A percentile compares a stretch with the other conserved stretches of the same genome.
phyloP scores from a whole-genome alignment of 1,284 basidiomycete species.

The Macrocystidia cucumis region DNA sequence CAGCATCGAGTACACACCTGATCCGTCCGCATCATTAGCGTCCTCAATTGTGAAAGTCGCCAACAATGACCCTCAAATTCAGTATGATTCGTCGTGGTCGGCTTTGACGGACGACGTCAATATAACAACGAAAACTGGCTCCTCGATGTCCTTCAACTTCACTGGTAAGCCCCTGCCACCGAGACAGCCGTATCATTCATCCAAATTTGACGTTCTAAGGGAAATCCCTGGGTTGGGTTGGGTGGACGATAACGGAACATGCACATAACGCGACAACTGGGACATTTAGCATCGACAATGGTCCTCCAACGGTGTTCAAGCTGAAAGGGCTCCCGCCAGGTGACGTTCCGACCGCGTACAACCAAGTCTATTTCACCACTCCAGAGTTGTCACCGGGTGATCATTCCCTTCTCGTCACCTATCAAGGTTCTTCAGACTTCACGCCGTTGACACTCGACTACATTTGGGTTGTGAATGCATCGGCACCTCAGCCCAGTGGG shows the following conservation, averaged over 20 bases:
- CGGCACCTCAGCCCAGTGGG: background rate
- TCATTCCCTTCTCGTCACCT: constrained; percentile 16
- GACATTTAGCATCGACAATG: constrained; percentile 17
- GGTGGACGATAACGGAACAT: constrained; percentile 12
- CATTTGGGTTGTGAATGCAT: constrained; percentile 5
- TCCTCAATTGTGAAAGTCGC: constrained; percentile 15
- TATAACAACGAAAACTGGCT: constrained; percentile 13
- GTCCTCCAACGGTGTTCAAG: constrained; percentile 12
- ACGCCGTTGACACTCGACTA: constrained; percentile 16
- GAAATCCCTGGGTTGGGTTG: constrained; percentile 14
- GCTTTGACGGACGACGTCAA: constrained; percentile 13
- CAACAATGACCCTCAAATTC: constrained; percentile 15
- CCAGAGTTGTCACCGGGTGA: constrained; percentile 9
- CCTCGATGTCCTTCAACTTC: constrained; percentile 17
- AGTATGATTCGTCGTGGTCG: constrained; percentile 17
- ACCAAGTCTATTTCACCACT: constrained; percentile 16
- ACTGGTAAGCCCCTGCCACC: constrained; percentile 14
- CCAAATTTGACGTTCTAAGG: constrained; percentile 8
- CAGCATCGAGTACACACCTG: constrained; percentile 18
- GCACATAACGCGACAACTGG: constrained; percentile 12
- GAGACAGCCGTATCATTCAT: background rate
- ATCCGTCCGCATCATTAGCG: constrained; percentile 9
- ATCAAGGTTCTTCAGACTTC: constrained; percentile 10
- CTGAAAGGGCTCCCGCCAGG: constrained; percentile 11
- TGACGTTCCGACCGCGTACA: constrained; percentile 11